phyloP scores from a whole-genome alignment of 805 yeast species.

The Yamadazyma insecticola region DNA sequence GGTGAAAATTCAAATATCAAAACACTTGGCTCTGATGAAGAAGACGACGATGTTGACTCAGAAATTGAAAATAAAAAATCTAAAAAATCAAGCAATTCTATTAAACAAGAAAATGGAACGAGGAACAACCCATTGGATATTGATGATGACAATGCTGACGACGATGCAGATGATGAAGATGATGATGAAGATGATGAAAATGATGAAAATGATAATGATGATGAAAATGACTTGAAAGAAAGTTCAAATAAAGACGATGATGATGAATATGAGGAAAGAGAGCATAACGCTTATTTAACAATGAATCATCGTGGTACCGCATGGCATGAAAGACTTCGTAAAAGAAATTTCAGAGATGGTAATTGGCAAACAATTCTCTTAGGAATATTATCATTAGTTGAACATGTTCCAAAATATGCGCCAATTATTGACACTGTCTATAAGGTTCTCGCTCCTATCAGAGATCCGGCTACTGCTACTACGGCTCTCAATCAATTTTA shows the following conservation, averaged over 20 bases:
- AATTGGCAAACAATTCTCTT: constrained; percentile 77
- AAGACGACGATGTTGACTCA: constrained; percentile 17
- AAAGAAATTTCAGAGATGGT: constrained; percentile 75
- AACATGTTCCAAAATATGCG: constrained; percentile 52
- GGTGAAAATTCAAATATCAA: constrained; percentile 14
- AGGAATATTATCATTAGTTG: constrained; percentile 63
- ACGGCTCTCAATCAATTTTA: constrained; percentile 55
- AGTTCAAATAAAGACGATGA: constrained; percentile 14
- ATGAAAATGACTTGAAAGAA: constrained; percentile 12
- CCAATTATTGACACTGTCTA: constrained; percentile 48
- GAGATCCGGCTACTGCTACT: constrained; percentile 43
- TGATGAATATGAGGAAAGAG: constrained; percentile 16
- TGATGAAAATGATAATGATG: constrained; percentile 19
- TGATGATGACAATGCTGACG: constrained; percentile 7
- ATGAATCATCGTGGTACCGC: constrained; percentile 55
- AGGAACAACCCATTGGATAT: constrained; percentile 5
- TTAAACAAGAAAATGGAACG: constrained; percentile 16
- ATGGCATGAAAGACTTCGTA: constrained; percentile 78
- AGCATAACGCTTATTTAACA: constrained; percentile 42
- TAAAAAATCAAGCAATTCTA: constrained; percentile 1
- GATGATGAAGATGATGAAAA: constrained; percentile 16
- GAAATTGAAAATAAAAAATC: constrained; percentile 15
- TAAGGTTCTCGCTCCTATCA: constrained; percentile 54
- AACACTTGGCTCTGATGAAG: constrained; percentile 15
- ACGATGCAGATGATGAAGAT: constrained; percentile 13